Evolutionary conservation across 2,329 filamentous ascomycete species (phyloP), one percentile per base, ranked within the genome.

Genomic region (Chrysoporthe puriensis): DNA sequence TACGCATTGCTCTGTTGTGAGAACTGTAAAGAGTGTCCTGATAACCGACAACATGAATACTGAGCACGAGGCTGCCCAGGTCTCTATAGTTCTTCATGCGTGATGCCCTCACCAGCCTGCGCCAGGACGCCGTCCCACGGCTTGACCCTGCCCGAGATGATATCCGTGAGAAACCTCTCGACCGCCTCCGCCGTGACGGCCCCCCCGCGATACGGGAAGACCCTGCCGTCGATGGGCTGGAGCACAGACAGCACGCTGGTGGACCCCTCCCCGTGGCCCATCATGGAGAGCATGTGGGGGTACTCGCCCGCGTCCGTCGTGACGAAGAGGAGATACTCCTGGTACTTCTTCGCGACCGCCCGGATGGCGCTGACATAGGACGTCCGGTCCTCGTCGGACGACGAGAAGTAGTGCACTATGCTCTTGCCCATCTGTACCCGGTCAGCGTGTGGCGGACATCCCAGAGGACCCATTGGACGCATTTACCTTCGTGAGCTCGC

Each of bases 281-380:
- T 73, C 48, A 76, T 75, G 8, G 71, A 67, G 1, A 77, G 72
- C 73, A 84, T 81, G 34, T 84, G 80, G 4, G 76, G 77, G 70
- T 85, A 85, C 68, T 84, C 82, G 42, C 71, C 67, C 0, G 77
- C 75, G 66, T 85, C 81, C 1, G 84, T 79, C 1, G 81, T 84
- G 4, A 83, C 79, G 68, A 86, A 85, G 65, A 74, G 76, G 14
- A 86, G 76, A 66, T 83, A 85, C 14, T 84, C 82, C 64, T 74
- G 70, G 72, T 82, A 84, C 70, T 79, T 79, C 68, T 79, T 80
- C 1, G 84, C 83, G 1, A 84, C 72, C 4, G 78, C 76, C 18
- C 76, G 74, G 61, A 85, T 76, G 6, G 75, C 72, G 0, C 72
- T 58, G 4, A 77, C 72, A 71, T 80, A 84, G 1, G 3, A 78